Percentiles rank a stretch among this genome's conserved stretches.
phyloP scores from a whole-genome alignment of 2,329 filamentous ascomycete species.

The Paradendryphiella salina region DNA sequence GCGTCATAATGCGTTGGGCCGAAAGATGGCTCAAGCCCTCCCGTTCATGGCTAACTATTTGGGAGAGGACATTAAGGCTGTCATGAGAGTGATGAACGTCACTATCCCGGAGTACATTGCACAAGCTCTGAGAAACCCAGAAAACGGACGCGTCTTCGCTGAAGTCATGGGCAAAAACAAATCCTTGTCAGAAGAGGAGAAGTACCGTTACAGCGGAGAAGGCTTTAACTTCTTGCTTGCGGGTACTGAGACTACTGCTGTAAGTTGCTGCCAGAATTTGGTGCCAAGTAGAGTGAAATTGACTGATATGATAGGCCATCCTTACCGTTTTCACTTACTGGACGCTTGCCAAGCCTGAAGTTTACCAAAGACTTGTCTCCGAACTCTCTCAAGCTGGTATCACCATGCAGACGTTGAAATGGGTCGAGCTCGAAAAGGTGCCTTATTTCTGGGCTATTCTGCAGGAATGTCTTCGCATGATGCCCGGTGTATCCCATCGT shows the following conservation, averaged over 20 bases:
- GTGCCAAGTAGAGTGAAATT: slow-evolving; percentile 6
- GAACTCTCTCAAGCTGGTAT: slow-evolving; percentile 24
- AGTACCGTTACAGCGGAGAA: slow-evolving; percentile 29
- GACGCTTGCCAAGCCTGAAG: slow-evolving; percentile 38
- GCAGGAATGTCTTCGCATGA: slow-evolving; percentile 45
- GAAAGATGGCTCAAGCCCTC: slow-evolving; percentile 30
- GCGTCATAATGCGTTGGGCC: slow-evolving; percentile 29
- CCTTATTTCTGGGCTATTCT: slow-evolving; percentile 42
- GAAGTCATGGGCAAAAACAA: slow-evolving; percentile 27
- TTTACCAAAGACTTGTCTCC: slow-evolving; percentile 26
- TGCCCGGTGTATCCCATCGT: slow-evolving; percentile 34
- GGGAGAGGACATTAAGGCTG: slow-evolving; percentile 31
- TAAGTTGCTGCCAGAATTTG: slow-evolving; percentile 8
- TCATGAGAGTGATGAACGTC: slow-evolving; percentile 34
- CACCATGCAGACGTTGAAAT: slow-evolving; percentile 19
- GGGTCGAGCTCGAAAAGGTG: slow-evolving; percentile 33
- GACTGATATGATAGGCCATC: slow-evolving; percentile 27
- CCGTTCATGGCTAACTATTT: slow-evolving; percentile 34
- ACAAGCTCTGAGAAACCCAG: slow-evolving; percentile 28
- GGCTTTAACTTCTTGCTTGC: slow-evolving; percentile 34
- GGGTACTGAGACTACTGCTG: slow-evolving; percentile 33
- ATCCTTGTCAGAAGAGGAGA: slow-evolving; percentile 27
- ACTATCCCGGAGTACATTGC: slow-evolving; percentile 31
- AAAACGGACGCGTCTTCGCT: slow-evolving; percentile 32
- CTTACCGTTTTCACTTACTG: slow-evolving; percentile 41